Evolutionary conservation across 768 basidiomycete genomes (phyloP).

Genomic region (Amyloporia xantha): DNA sequence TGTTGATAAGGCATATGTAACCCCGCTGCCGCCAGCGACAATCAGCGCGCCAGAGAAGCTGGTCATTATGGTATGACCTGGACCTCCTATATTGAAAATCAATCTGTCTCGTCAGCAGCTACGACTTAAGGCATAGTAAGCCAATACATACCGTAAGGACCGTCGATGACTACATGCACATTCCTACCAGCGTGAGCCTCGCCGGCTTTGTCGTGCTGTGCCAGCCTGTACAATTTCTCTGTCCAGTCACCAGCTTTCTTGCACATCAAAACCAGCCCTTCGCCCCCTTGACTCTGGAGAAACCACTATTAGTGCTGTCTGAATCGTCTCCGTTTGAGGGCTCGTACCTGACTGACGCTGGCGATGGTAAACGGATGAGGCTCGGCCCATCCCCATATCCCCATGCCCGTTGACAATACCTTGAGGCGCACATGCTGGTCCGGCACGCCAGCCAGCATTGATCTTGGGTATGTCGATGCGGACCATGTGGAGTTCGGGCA

Average conservation of each 20-base stretch:
- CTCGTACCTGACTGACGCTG: constrained; percentile 9
- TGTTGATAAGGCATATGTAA: constrained; percentile 48
- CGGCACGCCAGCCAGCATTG: constrained; percentile 47
- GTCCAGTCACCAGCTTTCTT: constrained; percentile 51
- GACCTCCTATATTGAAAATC: constrained; percentile 27
- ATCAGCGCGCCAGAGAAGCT: constrained; percentile 49
- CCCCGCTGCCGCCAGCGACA: constrained; percentile 55
- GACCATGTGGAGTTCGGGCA: constrained; percentile 41
- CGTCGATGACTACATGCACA: constrained; percentile 42
- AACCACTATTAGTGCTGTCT: too few relatives aligned
- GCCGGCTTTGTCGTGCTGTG: constrained; percentile 30
- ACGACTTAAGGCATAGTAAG: neutral
- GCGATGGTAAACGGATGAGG: constrained; percentile 27
- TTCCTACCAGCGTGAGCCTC: constrained; percentile 22
- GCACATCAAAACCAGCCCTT: constrained; percentile 43
- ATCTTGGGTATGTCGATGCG: constrained; percentile 39
- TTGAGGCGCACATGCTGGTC: constrained; percentile 57
- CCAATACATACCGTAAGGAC: constrained; percentile 40
- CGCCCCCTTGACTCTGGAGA: constrained; percentile 29
- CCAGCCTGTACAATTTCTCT: constrained; percentile 33
- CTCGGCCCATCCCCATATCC: constrained; percentile 33
- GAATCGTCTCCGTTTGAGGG: too few relatives aligned
- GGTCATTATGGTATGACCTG: constrained; percentile 39
- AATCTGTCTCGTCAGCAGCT: constrained; percentile 11
- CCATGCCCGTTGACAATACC: constrained; percentile 33